A percentile compares a stretch with the other conserved stretches of the same genome.
Evolutionary conservation across 805 yeast species (phyloP).

Genomic region (Ogataea ganodermae): DNA sequence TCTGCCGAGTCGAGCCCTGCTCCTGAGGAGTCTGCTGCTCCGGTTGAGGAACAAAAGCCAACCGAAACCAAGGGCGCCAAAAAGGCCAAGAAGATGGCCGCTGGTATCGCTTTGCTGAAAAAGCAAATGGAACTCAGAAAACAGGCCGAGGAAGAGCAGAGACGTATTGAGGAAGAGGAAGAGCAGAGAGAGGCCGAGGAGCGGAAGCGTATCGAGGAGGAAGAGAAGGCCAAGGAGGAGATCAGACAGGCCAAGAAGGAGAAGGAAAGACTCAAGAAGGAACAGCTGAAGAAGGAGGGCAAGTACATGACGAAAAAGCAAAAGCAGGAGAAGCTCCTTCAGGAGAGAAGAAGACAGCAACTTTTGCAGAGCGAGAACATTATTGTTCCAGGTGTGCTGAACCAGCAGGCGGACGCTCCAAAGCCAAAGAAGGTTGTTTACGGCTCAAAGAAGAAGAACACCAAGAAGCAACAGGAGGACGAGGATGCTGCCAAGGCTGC

Average conservation of each 20-base stretch:
- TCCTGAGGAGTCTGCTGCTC: slow-evolving; percentile 38
- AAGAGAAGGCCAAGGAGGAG: slow-evolving; percentile 64
- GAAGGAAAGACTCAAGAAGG: slow-evolving; percentile 81
- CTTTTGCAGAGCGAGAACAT: slow-evolving; percentile 74
- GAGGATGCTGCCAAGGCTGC: slow-evolving; percentile 34
- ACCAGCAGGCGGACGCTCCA: slow-evolving; percentile 17
- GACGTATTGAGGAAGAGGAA: slow-evolving; percentile 71
- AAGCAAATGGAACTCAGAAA: slow-evolving; percentile 86
- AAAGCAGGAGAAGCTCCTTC: slow-evolving; percentile 83
- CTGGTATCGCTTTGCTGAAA: slow-evolving; percentile 88
- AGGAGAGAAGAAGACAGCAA: slow-evolving; percentile 88
- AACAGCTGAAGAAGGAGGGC: slow-evolving; percentile 95
- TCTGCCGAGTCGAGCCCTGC: slow-evolving; percentile 17
- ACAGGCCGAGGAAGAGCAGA: slow-evolving; percentile 83
- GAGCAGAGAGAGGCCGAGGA: slow-evolving; percentile 50
- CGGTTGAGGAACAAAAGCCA: slow-evolving; percentile 41
- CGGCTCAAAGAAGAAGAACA: slow-evolving; percentile 66
- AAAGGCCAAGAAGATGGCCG: slow-evolving; percentile 73
- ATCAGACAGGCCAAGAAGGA: slow-evolving; percentile 74
- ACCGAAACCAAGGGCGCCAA: slow-evolving; percentile 37
- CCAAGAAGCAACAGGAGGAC: slow-evolving; percentile 36
- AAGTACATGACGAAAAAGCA: slow-evolving; percentile 91
- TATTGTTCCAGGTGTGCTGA: slow-evolving; percentile 70
- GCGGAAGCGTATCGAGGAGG: slow-evolving; percentile 52
- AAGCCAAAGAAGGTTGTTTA: slow-evolving; percentile 72